These are phyloP conservation scores for Zygosaccharomyces gambellarensis DNA, from an alignment of 805 yeast genomes.

Conservation along the genomic window DNA sequence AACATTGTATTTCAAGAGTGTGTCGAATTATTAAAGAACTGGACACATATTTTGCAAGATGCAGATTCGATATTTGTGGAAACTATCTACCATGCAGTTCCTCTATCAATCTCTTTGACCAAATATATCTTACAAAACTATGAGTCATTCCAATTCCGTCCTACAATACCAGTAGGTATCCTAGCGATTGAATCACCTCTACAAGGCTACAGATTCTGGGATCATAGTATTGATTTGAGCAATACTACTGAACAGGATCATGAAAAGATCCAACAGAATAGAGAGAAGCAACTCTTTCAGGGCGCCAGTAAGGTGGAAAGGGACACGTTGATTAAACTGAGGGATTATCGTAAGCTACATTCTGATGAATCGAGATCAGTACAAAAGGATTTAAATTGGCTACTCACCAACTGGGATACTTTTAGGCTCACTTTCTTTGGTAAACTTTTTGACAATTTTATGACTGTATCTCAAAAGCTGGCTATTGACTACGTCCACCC, in stretches of 20 bases:
- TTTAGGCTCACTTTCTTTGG: slow-evolving; percentile 47
- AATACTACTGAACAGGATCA: slow-evolving; percentile 19
- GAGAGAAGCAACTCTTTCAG: slow-evolving; percentile 31
- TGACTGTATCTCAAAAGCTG: slow-evolving; percentile 49
- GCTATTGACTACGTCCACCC: slow-evolving; percentile 54
- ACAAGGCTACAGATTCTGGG: slow-evolving; percentile 38
- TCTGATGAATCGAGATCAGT: slow-evolving; percentile 39
- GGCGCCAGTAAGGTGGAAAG: slow-evolving; percentile 26
- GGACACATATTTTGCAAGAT: slow-evolving; percentile 44
- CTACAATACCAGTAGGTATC: slow-evolving; percentile 29
- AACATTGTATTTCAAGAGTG: slow-evolving; percentile 40
- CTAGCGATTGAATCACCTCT: slow-evolving; percentile 37
- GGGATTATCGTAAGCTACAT: slow-evolving; percentile 39
- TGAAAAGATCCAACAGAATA: slow-evolving; percentile 24
- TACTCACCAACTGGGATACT: slow-evolving; percentile 40
- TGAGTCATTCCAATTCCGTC: slow-evolving; percentile 16
- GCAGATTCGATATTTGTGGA: slow-evolving; percentile 48
- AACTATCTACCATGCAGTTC: slow-evolving; percentile 52
- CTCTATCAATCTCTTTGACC: slow-evolving; percentile 45
- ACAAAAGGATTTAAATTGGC: slow-evolving; percentile 39
- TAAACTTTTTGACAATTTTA: slow-evolving; percentile 46
- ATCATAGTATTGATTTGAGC: slow-evolving; percentile 34
- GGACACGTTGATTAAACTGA: slow-evolving; percentile 21
- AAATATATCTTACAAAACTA: slow-evolving; percentile 39
- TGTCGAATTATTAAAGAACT: slow-evolving; percentile 43